Evolutionary conservation across 108 stramenopile species (phyloP).

Genomic region (Stephanodiscus minutulus): DNA sequence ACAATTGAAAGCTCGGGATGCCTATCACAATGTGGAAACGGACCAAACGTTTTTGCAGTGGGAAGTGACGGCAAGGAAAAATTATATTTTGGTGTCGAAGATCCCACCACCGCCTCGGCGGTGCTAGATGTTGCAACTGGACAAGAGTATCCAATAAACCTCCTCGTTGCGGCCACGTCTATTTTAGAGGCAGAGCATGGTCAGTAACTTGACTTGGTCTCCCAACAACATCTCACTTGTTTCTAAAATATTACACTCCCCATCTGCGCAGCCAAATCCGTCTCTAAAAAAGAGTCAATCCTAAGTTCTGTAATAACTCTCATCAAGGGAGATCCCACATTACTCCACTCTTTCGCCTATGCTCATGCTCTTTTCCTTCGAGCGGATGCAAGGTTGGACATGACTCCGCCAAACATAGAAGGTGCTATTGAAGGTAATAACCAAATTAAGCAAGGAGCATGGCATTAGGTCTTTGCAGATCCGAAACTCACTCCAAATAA

Average conservation of each 20-base stretch:
- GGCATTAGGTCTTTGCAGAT: too few relatives aligned
- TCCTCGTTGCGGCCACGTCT: conserved; percentile 38
- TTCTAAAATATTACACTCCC: not conserved
- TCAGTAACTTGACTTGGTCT: conserved; percentile 14
- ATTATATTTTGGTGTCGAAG: conserved; percentile 33
- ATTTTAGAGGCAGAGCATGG: conserved; percentile 34
- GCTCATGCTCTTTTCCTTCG: conserved; percentile 42
- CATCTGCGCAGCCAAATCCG: conserved; percentile 15
- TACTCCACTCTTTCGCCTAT: conserved; percentile 32
- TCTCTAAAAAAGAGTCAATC: conserved; percentile 30
- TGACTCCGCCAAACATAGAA: conserved; percentile 28
- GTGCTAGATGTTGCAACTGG: conserved; percentile 37
- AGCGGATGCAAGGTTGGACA: conserved; percentile 43
- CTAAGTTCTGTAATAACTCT: conserved; percentile 31
- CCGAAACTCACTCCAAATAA: too few relatives aligned
- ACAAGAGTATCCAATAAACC: conserved; percentile 33
- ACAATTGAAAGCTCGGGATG: conserved; percentile 45
- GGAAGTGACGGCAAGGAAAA: conserved; percentile 29
- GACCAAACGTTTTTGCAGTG: conserved; percentile 43
- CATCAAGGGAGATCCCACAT: conserved; percentile 29
- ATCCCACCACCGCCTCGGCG: conserved; percentile 42
- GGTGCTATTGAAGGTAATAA: conserved; percentile 40
- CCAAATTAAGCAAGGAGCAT: too few relatives aligned
- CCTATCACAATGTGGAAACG: conserved; percentile 51
- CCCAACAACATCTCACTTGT: not conserved